Conservation (phyloP, 2,329 filamentous ascomycete genomes). For the Aspergillus alliaceus region DNA sequence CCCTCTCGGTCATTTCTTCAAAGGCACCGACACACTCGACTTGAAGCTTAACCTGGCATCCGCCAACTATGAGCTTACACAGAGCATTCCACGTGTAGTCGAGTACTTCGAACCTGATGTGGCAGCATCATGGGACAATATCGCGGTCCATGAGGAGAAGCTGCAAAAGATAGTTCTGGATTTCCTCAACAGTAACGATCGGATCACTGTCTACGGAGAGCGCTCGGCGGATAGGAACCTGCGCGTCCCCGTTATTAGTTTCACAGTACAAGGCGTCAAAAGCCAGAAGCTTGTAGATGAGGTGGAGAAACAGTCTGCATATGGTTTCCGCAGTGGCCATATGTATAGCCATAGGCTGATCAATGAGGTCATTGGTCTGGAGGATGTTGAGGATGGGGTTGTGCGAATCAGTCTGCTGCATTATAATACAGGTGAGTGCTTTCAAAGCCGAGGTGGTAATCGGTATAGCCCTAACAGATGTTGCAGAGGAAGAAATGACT, state of each 20-base stretch:
- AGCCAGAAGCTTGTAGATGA: slow-evolving; percentile 61
- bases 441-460: background rate
- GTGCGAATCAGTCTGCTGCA: slow-evolving; percentile 71
- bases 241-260: slow-evolving; percentile 68
- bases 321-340: slow-evolving; percentile 65
- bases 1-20: slow-evolving; percentile 69
- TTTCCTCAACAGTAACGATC: slow-evolving; percentile 55
- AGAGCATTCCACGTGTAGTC: slow-evolving; percentile 61
- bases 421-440: slow-evolving; percentile 65
- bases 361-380: slow-evolving; percentile 59
- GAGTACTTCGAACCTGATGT: slow-evolving; percentile 56
- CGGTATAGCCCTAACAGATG: background rate
- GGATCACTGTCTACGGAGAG: slow-evolving; percentile 62
- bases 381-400: slow-evolving; percentile 61
- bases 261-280: slow-evolving; percentile 58
- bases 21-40: slow-evolving; percentile 57
- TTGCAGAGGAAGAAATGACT: slow-evolving; percentile 17
- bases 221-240: slow-evolving; percentile 46
- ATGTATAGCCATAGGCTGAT: slow-evolving; percentile 68
- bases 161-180: slow-evolving; percentile 61
- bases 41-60: slow-evolving; percentile 69
- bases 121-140: slow-evolving; percentile 49
- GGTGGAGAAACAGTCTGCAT: slow-evolving; percentile 59
- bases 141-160: slow-evolving; percentile 60
- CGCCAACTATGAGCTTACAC: slow-evolving; percentile 69